phyloP scores from a whole-genome alignment of 345 rosid genomes.

The Sisymbrium altissimum region DNA sequence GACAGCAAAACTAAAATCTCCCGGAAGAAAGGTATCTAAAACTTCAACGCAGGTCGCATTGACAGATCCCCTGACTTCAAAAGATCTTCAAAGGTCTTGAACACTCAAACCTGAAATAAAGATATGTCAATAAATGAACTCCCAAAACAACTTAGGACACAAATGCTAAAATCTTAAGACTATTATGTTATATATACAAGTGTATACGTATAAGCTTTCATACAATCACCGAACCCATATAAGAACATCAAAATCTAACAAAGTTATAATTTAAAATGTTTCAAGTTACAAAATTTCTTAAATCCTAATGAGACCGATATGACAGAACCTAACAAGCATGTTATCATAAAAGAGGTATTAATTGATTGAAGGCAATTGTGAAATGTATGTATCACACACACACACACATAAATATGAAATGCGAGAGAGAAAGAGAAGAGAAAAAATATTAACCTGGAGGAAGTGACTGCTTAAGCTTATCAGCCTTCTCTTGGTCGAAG shows the following conservation, averaged over 20 bases:
- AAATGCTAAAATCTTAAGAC: neutral
- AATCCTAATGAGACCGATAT: too few relatives aligned
- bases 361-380: too few relatives aligned
- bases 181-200: neutral
- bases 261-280: neutral
- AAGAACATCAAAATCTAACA: neutral
- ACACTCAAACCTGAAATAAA: constrained; percentile 68
- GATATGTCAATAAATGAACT: neutral
- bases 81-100: constrained; percentile 51
- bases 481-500: constrained; percentile 60
- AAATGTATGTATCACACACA: neutral
- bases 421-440: neutral
- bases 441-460: constrained; percentile 46
- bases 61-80: neutral
- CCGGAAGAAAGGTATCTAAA: neutral
- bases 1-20: neutral
- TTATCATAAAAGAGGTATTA: too few relatives aligned
- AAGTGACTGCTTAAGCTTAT: constrained; percentile 66
- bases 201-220: neutral
- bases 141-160: neutral
- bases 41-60: neutral
- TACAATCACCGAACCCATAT: neutral
- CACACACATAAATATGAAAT: neutral
- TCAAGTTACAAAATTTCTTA: neutral
- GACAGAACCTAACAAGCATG: neutral